Conservation (phyloP, 495 filamentous ascomycete species). For the Staphylotrichum tortipilum region DNA sequence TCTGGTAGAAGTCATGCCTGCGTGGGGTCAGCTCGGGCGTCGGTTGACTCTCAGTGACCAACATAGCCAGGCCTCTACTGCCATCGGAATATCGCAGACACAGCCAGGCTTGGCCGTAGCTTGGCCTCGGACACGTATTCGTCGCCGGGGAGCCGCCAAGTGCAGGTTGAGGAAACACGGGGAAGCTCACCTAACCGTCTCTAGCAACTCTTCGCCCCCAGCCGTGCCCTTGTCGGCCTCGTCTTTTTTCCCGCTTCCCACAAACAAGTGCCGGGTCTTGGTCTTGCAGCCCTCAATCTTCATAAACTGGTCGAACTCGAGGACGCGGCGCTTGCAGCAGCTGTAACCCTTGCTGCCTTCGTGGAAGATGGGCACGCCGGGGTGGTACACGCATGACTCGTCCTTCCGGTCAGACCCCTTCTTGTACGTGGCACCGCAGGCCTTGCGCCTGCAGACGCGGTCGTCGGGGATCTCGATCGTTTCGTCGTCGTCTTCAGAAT, state of each 20-base stretch:
- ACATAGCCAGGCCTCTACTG: constrained; percentile 2
- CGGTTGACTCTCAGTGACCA: no score
- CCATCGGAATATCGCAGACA: constrained; percentile 15
- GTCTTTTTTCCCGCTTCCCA: constrained; percentile 67
- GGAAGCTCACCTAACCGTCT: constrained; percentile 57
- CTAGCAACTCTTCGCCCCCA: constrained; percentile 50
- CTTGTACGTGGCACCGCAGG: constrained; percentile 59
- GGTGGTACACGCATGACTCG: constrained; percentile 80
- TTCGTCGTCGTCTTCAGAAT: constrained; percentile 83
- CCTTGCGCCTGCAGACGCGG: constrained; percentile 65
- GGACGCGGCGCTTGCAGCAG: constrained; percentile 89
- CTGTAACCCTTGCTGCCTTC: constrained; percentile 96
- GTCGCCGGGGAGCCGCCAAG: constrained; percentile 2
- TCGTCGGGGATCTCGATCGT: constrained; percentile 59
- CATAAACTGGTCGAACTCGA: constrained; percentile 98
- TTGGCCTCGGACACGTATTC: constrained; percentile 18
- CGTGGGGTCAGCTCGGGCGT: no score
- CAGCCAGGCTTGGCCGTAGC: constrained; percentile 24
- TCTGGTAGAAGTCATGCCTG: constrained; percentile 95
- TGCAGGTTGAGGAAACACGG: background rate
- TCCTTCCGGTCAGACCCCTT: constrained; percentile 51
- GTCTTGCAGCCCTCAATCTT: constrained; percentile 84
- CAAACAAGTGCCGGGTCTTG: constrained; percentile 73
- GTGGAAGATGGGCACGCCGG: constrained; percentile 84
- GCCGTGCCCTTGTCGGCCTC: constrained; percentile 22